Base-by-base conservation (phyloP, 1,139 yeast genomes). In the Pichia sp. region DNA sequence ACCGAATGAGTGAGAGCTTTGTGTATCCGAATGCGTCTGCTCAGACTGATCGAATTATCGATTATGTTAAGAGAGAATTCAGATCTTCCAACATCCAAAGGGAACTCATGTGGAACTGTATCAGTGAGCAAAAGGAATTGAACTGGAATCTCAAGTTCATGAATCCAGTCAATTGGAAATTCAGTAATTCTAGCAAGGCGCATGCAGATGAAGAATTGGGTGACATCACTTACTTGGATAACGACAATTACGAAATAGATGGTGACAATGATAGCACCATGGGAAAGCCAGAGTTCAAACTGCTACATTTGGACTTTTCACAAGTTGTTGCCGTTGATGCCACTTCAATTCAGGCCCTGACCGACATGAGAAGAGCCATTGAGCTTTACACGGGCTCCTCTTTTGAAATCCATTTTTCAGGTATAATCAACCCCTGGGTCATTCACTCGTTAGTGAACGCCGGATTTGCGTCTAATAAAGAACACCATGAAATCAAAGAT, bases 51-150 rank as follows among this genome's bases (percentile, higher is more conserved):
- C 64, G 65, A 36, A 73, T 90, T 33, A 67, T 80, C 39, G 95
- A 84, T 51, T 81, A 82, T 57, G 80, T 83, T 37, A 81, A 80
- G 60, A 62, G 66, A 36, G 48, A 62, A 16, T 86, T 95, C 1
- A 72, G 73, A 54, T 73, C 85, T 46, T 90, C 90, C 29, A 71
- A 71, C 44, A 66, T 75, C 43, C 72, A 77, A 37, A 85, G 87
- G 29, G 85, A 84, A 43, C 75, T 92, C 52, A 90, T 95, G 27
- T 90, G 97, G 95, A 88, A 88, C 60, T 94, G 87, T 49, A 54
- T 45, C 36, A 43, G 43, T 4, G 40, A 36, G 28, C 5, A n/a
- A 29, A 37, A 37, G 38, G 40, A 38, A 23, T 29, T 37, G 29
- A 42, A 41, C 31, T 49, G 39, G 46, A 45, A 34, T 38, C 44